Percentiles rank a stretch among this genome's conserved stretches.
phyloP scores from a whole-genome alignment of 2,329 filamentous ascomycete genomes.

The Botrytis porri region DNA sequence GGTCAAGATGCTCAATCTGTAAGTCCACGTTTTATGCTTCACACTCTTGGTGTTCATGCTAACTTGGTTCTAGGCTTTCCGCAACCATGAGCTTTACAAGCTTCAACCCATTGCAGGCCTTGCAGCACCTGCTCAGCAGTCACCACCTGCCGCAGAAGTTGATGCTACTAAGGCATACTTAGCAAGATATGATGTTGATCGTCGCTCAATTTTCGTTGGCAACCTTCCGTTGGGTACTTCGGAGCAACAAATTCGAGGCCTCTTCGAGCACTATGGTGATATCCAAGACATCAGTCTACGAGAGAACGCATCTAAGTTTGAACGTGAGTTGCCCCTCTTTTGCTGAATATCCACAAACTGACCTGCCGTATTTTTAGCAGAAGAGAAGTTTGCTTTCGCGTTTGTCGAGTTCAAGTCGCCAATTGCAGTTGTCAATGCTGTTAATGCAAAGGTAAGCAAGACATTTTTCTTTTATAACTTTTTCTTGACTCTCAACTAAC shows the following conservation, averaged over 20 bases:
- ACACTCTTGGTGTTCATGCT: neutral
- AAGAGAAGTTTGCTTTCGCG: conserved; percentile 37
- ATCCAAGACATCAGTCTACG: conserved; percentile 40
- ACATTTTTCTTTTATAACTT: too few relatives aligned
- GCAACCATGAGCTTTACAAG: conserved; percentile 36
- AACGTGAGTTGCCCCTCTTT: conserved; percentile 27
- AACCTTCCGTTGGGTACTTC: conserved; percentile 43
- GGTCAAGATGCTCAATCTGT: conserved; percentile 50
- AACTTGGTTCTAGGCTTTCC: conserved; percentile 31
- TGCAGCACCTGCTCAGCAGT: conserved; percentile 22
- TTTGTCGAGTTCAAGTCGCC: conserved; percentile 38
- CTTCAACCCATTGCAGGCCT: conserved; percentile 40
- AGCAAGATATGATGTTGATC: conserved; percentile 44
- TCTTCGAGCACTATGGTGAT: conserved; percentile 42
- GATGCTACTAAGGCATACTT: conserved; percentile 31
- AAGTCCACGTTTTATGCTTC: conserved; percentile 33
- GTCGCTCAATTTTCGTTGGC: conserved; percentile 49
- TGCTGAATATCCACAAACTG: conserved; percentile 19
- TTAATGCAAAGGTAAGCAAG: conserved; percentile 30
- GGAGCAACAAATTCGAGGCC: conserved; percentile 39
- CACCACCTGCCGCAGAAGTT: conserved; percentile 12
- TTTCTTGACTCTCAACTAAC: neutral
- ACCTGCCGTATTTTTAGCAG: conserved; percentile 27
- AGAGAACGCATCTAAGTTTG: conserved; percentile 34
- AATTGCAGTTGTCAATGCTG: conserved; percentile 27